Percentiles rank a stretch among this genome's conserved stretches.
phyloP scores from a whole-genome alignment of 2,329 filamentous ascomycete genomes.

The Aureobasidium leucospermi region DNA sequence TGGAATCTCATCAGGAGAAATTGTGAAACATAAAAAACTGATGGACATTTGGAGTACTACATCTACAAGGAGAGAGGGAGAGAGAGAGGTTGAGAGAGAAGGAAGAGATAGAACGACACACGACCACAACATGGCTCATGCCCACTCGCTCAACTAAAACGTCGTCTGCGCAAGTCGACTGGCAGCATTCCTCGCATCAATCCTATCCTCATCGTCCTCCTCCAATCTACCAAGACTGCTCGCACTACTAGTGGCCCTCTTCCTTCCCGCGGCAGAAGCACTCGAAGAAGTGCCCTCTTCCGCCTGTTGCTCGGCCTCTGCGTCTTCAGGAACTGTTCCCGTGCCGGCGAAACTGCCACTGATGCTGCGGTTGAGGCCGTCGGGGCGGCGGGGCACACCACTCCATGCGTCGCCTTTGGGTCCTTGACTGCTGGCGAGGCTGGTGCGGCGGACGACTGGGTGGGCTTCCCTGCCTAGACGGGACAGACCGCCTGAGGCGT shows the following conservation, averaged over 20 bases:
- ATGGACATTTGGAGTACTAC: neutral
- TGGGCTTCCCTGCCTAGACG: conserved; percentile 84
- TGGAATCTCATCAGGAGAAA: neutral
- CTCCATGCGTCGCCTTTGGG: conserved; percentile 99
- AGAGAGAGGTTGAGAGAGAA: too few species aligned
- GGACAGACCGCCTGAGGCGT: conserved; percentile 81
- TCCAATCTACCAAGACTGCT: conserved; percentile 53
- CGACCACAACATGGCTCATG: too few species aligned
- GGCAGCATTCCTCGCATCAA: conserved; percentile 93
- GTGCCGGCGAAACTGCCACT: conserved; percentile 59
- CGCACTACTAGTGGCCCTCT: conserved; percentile 40
- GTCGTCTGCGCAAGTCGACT: conserved; percentile 90
- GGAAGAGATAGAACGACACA: too few species aligned
- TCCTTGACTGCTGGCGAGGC: conserved; percentile 79
- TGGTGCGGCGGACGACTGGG: conserved; percentile 64
- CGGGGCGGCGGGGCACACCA: conserved; percentile 75
- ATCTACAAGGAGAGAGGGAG: neutral
- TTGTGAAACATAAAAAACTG: neutral
- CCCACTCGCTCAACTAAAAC: conserved; percentile 47
- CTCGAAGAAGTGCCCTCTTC: conserved; percentile 26
- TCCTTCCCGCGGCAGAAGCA: conserved; percentile 32
- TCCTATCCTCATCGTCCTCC: conserved; percentile 85
- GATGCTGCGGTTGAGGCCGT: conserved; percentile 69
- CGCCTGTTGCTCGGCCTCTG: conserved; percentile 36
- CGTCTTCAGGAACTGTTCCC: conserved; percentile 49